These are phyloP conservation scores for Benincasa hispida DNA, from an alignment of 306 rosid genomes.

Conservation along the genomic window DNA sequence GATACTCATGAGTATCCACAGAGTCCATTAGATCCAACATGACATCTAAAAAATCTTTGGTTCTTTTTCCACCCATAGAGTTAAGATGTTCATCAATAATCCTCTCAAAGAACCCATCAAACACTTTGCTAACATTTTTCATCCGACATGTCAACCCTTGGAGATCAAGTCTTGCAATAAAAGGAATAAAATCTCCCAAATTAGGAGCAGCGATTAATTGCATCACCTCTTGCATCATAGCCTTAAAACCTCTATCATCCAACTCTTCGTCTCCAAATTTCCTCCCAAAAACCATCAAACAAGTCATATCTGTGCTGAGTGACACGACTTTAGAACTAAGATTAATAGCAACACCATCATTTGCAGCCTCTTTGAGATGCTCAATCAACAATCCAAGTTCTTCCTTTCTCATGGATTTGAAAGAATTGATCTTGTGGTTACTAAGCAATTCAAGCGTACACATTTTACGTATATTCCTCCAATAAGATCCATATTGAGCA, in stretches of 20 bases:
- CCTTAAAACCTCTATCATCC: conserved; percentile 30
- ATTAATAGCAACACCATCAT: neutral
- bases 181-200: conserved; percentile 25
- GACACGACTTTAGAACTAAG: conserved; percentile 12
- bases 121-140: conserved; percentile 31
- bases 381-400: conserved; percentile 14
- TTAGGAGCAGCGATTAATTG: conserved; percentile 11
- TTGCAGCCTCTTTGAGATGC: neutral
- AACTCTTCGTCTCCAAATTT: neutral
- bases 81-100: neutral
- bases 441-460: conserved; percentile 18
- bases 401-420: conserved; percentile 28
- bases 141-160: conserved; percentile 34
- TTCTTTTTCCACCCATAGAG: conserved; percentile 4
- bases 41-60: conserved; percentile 38
- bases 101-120: conserved; percentile 16
- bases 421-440: conserved; percentile 10
- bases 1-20: conserved; percentile 26
- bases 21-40: conserved; percentile 18
- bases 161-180: conserved; percentile 29
- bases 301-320: conserved; percentile 20
- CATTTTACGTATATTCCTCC: conserved; percentile 18
- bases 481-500: conserved; percentile 40
- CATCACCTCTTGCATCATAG: conserved; percentile 27
- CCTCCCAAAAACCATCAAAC: conserved; percentile 4